These are phyloP conservation scores for Salix brachista DNA, from an alignment of 345 rosid species.

Conservation along the genomic window DNA sequence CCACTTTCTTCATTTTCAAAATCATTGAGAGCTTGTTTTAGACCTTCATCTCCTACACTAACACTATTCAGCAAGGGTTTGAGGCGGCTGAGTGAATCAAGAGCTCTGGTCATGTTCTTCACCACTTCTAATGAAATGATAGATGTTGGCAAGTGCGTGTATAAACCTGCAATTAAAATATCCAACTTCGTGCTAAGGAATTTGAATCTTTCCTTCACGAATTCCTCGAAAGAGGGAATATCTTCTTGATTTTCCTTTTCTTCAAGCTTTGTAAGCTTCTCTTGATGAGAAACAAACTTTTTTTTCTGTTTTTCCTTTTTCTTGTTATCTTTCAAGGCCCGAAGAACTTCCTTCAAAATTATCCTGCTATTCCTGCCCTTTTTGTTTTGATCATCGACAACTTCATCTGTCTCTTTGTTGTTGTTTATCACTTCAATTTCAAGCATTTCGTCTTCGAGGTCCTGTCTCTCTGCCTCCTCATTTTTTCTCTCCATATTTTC, in stretches of 20 bases:
- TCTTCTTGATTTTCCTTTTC: neutral
- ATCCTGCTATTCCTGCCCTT: neutral
- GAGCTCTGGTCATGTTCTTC: neutral
- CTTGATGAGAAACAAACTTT: neutral
- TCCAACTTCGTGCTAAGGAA: neutral
- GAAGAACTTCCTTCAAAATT: neutral
- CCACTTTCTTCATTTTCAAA: neutral
- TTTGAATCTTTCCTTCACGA: neutral
- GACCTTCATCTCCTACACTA: neutral
- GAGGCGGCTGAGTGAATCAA: neutral
- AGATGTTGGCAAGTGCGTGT: conserved; percentile 4
- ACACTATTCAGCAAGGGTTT: neutral
- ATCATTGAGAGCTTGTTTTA: neutral
- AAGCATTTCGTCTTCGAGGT: neutral
- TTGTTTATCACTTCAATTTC: neutral
- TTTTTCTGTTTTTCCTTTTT: neutral
- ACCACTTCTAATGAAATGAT: neutral
- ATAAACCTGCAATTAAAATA: neutral
- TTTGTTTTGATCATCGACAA: neutral
- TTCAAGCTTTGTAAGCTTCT: neutral
- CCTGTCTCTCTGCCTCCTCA: neutral
- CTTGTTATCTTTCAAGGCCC: neutral
- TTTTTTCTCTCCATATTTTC: neutral
- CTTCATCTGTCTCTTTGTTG: neutral
- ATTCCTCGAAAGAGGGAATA: neutral